These are phyloP conservation scores for Populus hybrid DNA, from an alignment of 441 rosid genomes.

Conservation along the genomic window DNA sequence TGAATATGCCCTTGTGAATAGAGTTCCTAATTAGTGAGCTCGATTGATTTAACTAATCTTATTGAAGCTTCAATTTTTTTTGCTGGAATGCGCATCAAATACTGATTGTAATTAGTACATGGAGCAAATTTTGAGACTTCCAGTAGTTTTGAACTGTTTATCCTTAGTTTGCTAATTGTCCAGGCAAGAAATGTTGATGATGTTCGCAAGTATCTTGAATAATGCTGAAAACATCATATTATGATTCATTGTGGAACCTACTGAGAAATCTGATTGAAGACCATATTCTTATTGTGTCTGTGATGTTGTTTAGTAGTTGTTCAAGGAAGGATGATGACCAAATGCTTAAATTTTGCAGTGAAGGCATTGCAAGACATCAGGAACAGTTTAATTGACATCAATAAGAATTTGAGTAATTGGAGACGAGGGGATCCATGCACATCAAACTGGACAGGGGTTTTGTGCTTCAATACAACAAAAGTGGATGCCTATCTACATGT, in stretches of 20 bases:
- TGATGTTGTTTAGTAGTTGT: not conserved
- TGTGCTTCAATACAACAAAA: conserved; percentile 50
- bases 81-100: not conserved
- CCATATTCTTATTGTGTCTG: not conserved
- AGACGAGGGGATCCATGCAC: conserved; percentile 76
- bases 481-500: conserved; percentile 82
- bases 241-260: not conserved
- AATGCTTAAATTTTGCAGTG: conserved; percentile 43
- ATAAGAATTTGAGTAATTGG: conserved; percentile 70
- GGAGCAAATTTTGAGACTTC: not conserved
- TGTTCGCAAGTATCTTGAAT: not conserved
- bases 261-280: not conserved
- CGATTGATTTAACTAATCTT: not conserved
- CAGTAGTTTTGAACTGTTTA: not conserved
- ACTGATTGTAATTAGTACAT: not conserved
- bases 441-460: conserved; percentile 88
- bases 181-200: not conserved
- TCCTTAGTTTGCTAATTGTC: not conserved
- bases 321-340: not conserved
- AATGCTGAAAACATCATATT: not conserved
- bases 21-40: not conserved
- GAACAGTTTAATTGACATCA: conserved; percentile 53
- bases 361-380: conserved; percentile 53
- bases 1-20: not conserved
- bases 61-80: not conserved